Evolutionary conservation across 164 flowering plant genomes (phyloP).

Genomic region (Akebia trifoliata): DNA sequence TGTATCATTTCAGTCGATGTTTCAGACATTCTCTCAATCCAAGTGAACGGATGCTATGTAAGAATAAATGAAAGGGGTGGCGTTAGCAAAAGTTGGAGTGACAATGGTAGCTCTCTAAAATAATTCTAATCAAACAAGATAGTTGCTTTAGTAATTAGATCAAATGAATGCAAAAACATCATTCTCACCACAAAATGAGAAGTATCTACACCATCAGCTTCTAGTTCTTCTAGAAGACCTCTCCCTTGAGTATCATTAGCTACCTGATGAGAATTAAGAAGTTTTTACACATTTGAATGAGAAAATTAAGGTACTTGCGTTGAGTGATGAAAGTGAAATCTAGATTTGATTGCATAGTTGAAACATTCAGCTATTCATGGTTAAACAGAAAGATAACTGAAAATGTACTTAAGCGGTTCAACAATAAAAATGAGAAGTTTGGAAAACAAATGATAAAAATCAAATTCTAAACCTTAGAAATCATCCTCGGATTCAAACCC

Average conservation of each 20-base stretch:
- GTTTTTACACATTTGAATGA: neutral
- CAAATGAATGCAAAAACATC: neutral
- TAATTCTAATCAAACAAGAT: neutral
- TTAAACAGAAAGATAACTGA: too few species aligned
- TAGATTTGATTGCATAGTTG: too few species aligned
- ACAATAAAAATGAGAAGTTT: neutral
- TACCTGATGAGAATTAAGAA: slow-evolving; percentile 37
- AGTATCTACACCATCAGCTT: slow-evolving; percentile 84
- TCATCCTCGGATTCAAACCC: slow-evolving; percentile 70
- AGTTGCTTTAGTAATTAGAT: neutral
- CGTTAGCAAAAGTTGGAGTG: too few species aligned
- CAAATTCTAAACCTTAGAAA: slow-evolving; percentile 56
- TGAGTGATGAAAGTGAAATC: neutral
- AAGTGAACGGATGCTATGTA: too few species aligned
- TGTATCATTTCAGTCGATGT: too few species aligned
- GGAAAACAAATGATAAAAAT: neutral
- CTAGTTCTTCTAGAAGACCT: slow-evolving; percentile 63
- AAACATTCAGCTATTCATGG: too few species aligned
- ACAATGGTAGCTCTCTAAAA: too few species aligned
- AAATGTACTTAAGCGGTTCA: too few species aligned
- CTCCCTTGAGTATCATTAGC: slow-evolving; percentile 79
- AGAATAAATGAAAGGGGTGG: too few species aligned
- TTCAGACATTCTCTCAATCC: too few species aligned
- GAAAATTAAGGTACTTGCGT: neutral
- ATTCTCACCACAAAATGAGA: slow-evolving; percentile 66